These are phyloP conservation scores for Ilyonectria robusta DNA, from an alignment of 2,329 filamentous ascomycete genomes.

Conservation along the genomic window DNA sequence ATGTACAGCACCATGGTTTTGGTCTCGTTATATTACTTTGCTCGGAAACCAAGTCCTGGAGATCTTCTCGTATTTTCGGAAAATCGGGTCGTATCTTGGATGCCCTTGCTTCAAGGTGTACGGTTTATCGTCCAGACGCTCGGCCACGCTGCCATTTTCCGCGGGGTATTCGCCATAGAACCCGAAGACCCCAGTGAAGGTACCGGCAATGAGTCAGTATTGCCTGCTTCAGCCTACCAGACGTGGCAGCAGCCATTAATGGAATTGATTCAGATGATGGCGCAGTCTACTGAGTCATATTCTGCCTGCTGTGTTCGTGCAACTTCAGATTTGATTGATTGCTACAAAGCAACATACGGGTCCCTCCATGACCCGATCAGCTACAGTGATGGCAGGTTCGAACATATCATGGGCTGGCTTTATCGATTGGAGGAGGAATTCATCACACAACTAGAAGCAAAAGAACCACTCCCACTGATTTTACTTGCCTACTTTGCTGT, in stretches of 20 bases:
- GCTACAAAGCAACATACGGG: slow-evolving; percentile 2
- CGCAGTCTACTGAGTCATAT: not conserved
- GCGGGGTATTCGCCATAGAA: not conserved
- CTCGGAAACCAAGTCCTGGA: not conserved
- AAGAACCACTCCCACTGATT: slow-evolving; percentile 3
- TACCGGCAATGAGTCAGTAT: not conserved
- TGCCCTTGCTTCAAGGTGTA: slow-evolving; percentile 6
- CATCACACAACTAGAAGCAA: not conserved
- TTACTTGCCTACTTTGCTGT: slow-evolving; percentile 12
- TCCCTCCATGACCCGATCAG: not conserved
- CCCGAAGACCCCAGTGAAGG: not conserved
- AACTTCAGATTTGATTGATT: not conserved
- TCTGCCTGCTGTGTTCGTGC: not conserved
- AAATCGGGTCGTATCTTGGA: not conserved
- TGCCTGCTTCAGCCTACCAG: too few species aligned
- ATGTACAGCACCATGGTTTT: slow-evolving; percentile 16
- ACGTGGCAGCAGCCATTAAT: slow-evolving; percentile 8
- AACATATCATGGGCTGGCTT: slow-evolving; percentile 14
- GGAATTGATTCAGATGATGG: slow-evolving; percentile 14
- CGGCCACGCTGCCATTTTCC: slow-evolving; percentile 1
- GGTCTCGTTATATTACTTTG: slow-evolving; percentile 9
- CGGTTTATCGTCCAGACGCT: slow-evolving; percentile 4
- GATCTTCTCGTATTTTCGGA: slow-evolving; percentile 9
- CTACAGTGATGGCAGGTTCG: not conserved
- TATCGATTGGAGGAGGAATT: slow-evolving; percentile 10